phyloP scores from a whole-genome alignment of 768 basidiomycete species.

The Phylloporus scabripes region DNA sequence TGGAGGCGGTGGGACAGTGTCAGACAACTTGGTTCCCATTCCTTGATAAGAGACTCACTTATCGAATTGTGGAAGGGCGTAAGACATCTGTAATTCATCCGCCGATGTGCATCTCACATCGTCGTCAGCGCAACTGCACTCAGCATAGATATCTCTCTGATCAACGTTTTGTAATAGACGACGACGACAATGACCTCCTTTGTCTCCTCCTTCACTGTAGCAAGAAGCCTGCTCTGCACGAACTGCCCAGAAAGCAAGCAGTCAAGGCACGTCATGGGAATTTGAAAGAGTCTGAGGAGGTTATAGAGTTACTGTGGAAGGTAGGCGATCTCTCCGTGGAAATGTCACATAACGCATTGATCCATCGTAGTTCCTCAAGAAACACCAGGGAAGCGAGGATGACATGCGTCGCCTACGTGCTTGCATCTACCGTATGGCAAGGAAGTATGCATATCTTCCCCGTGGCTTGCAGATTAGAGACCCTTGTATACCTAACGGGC shows the following conservation, averaged over 20 bases:
- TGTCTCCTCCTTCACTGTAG: conserved; percentile 18
- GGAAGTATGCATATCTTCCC: conserved; percentile 25
- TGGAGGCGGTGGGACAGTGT: conserved; percentile 18
- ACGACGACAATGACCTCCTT: conserved; percentile 16
- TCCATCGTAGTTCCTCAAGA: conserved; percentile 11
- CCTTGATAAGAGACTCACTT: conserved; percentile 14
- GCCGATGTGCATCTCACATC: neutral
- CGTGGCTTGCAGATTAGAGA: conserved; percentile 9
- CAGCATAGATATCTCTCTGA: conserved; percentile 5
- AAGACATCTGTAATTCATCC: neutral
- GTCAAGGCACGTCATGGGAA: neutral
- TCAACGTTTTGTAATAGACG: neutral
- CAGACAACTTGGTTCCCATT: conserved; percentile 14
- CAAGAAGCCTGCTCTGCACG: conserved; percentile 12
- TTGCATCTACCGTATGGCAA: conserved; percentile 25
- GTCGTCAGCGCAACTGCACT: conserved; percentile 11
- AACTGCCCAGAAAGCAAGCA: neutral
- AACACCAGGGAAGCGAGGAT: neutral
- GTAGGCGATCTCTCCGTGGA: conserved; percentile 7
- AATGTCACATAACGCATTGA: neutral
- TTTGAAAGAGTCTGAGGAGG: conserved; percentile 12
- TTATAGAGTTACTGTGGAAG: conserved; percentile 23
- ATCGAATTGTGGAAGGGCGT: conserved; percentile 7
- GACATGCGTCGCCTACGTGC: conserved; percentile 13
- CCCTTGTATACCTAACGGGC: neutral